Percentiles rank a stretch among this genome's conserved stretches.
These are phyloP conservation scores for Balansia obtecta DNA, from an alignment of 2,329 filamentous ascomycete species.

Conservation along the genomic window DNA sequence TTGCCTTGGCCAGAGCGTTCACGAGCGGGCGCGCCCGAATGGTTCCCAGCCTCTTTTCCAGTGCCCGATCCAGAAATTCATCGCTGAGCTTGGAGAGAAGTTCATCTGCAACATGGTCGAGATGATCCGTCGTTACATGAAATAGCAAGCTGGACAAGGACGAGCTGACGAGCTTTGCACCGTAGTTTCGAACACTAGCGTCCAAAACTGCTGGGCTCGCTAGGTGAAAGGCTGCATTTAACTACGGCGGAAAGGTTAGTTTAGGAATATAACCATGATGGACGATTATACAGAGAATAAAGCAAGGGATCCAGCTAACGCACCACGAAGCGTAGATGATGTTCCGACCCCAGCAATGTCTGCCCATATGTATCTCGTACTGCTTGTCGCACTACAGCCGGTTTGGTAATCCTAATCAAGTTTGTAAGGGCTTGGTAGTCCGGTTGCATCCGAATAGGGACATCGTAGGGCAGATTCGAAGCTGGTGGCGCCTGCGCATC, in stretches of 20 bases:
- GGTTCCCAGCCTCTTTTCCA: slow-evolving; percentile 38
- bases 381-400: slow-evolving; percentile 33
- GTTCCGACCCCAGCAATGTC: slow-evolving; percentile 36
- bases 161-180: slow-evolving; percentile 27
- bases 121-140: slow-evolving; percentile 25
- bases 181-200: slow-evolving; percentile 32
- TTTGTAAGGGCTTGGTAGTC: slow-evolving; percentile 9
- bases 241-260: slow-evolving; percentile 23
- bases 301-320: slow-evolving; percentile 15
- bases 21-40: slow-evolving; percentile 42
- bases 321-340: slow-evolving; percentile 40
- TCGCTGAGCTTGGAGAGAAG: slow-evolving; percentile 35
- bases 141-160: slow-evolving; percentile 29
- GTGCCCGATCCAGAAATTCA: slow-evolving; percentile 37
- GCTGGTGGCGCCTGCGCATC: background rate
- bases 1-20: slow-evolving; percentile 42
- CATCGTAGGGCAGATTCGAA: background rate
- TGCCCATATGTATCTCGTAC: slow-evolving; percentile 40
- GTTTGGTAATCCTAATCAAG: slow-evolving; percentile 26
- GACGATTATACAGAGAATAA: background rate
- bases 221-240: slow-evolving; percentile 37
- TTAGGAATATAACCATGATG: background rate
- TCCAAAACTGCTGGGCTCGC: slow-evolving; percentile 24
- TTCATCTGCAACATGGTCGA: slow-evolving; percentile 31
- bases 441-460: background rate